Conservation (phyloP, 2,329 filamentous ascomycete genomes). For the Cercospora nicotianae region DNA sequence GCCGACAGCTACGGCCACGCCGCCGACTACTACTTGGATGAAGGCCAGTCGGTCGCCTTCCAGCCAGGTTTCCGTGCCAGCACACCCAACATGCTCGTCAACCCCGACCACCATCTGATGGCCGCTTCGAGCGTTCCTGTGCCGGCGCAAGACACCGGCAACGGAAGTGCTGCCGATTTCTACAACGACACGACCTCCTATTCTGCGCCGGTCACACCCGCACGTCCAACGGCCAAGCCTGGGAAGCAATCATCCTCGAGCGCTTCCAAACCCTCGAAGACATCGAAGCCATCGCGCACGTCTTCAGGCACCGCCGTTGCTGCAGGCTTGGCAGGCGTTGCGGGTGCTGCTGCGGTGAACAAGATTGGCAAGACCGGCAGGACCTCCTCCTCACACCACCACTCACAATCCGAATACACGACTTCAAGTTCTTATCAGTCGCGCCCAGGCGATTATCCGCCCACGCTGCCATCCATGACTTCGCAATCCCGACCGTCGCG, state of each 20-base stretch:
- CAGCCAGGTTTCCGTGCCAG: slow-evolving; percentile 62
- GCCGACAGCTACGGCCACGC: slow-evolving; percentile 54
- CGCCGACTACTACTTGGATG: slow-evolving; percentile 62
- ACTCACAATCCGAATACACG: slow-evolving; percentile 17
- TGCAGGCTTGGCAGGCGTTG: slow-evolving; percentile 41
- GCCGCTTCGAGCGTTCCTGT: slow-evolving; percentile 52
- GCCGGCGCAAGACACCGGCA: slow-evolving; percentile 61
- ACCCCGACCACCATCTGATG: slow-evolving; percentile 59
- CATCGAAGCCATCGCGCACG: slow-evolving; percentile 34
- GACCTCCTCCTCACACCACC: slow-evolving; percentile 21
- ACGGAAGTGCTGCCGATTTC: slow-evolving; percentile 60
- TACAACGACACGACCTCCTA: slow-evolving; percentile 41
- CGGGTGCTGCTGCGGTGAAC: slow-evolving; percentile 43
- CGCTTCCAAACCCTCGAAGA: slow-evolving; percentile 21
- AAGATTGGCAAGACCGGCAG: slow-evolving; percentile 11
- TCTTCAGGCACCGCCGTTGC: slow-evolving; percentile 41
- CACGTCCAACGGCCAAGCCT: slow-evolving; percentile 40
- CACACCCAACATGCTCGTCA: slow-evolving; percentile 54
- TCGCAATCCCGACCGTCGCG: slow-evolving; percentile 15
- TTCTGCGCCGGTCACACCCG: slow-evolving; percentile 25
- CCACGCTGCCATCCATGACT: slow-evolving; percentile 13
- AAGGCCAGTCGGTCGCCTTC: slow-evolving; percentile 58
- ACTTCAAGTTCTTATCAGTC: slow-evolving; percentile 12
- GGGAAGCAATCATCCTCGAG: slow-evolving; percentile 27
- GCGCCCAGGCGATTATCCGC: slow-evolving; percentile 16